A percentile compares a stretch with the other conserved stretches of the same genome.
Evolutionary conservation across 2,329 filamentous ascomycete species (phyloP).

Genomic region (Cladosporium sp.): DNA sequence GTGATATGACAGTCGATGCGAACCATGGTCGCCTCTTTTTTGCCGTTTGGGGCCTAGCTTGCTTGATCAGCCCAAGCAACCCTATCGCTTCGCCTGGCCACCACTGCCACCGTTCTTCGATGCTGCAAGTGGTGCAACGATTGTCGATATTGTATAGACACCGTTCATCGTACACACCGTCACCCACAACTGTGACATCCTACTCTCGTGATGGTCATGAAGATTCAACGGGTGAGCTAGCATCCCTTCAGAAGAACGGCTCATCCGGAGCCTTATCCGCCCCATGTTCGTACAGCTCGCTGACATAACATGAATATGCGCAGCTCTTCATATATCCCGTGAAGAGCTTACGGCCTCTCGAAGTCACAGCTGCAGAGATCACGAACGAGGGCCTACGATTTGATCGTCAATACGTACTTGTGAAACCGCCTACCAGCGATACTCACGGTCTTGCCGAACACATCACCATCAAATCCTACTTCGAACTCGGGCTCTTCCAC

Average conservation of each 20-base stretch:
- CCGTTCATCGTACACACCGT: background rate
- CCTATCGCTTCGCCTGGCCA: background rate
- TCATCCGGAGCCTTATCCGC: background rate
- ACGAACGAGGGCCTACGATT: constrained; percentile 33
- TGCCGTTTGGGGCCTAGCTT: background rate
- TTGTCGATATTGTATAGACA: background rate
- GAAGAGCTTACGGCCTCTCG: constrained; percentile 30
- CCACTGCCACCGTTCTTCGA: background rate
- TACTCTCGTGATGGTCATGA: constrained; percentile 17
- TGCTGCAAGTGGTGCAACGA: background rate
- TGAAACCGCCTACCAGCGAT: constrained; percentile 27
- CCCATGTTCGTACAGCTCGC: background rate
- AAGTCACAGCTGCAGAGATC: constrained; percentile 30
- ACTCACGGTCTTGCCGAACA: constrained; percentile 30
- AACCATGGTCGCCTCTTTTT: background rate
- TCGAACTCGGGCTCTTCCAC: constrained; percentile 30
- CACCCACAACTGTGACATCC: background rate
- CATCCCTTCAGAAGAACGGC: background rate
- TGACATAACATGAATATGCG: background rate
- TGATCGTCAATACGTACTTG: constrained; percentile 32
- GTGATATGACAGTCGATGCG: background rate
- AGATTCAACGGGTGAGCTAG: constrained; percentile 28
- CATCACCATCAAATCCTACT: constrained; percentile 34
- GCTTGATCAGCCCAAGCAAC: background rate
- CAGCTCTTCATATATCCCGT: constrained; percentile 34